A percentile compares a stretch with the other conserved stretches of the same genome.
These are phyloP conservation scores for Fusarium sororula DNA, from an alignment of 2,329 filamentous ascomycete genomes.

Conservation along the genomic window DNA sequence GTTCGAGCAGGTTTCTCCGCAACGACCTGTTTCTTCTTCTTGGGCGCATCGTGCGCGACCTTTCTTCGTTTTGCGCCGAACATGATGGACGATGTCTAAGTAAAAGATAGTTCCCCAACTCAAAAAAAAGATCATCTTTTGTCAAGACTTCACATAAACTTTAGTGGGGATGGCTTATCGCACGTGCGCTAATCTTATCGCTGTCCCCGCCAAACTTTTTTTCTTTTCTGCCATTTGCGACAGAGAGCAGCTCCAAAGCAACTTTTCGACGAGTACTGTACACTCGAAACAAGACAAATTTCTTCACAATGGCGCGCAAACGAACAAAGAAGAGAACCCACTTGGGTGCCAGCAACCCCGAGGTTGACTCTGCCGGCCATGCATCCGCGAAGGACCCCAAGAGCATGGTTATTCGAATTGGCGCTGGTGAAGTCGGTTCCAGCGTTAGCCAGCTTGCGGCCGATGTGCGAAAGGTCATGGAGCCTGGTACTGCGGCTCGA, in stretches of 20 bases:
- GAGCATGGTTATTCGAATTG: slow-evolving; percentile 98
- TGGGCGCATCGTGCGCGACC: slow-evolving; percentile 45
- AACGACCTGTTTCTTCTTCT: slow-evolving; percentile 27
- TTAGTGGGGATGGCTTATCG: slow-evolving; percentile 47
- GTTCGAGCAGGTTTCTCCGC: slow-evolving; percentile 18
- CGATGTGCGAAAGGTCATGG: slow-evolving; percentile 94
- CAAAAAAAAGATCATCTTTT: slow-evolving; percentile 7
- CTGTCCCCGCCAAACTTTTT: slow-evolving; percentile 45
- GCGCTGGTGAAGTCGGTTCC: slow-evolving; percentile 90
- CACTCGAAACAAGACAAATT: slow-evolving; percentile 1
- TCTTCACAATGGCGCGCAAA: slow-evolving; percentile 75
- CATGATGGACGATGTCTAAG: slow-evolving; percentile 44
- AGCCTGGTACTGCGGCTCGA: slow-evolving; percentile 89
- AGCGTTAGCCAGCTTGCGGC: slow-evolving; percentile 91
- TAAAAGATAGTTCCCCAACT: not conserved
- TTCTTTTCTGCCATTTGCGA: slow-evolving; percentile 45
- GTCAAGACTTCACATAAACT: slow-evolving; percentile 38
- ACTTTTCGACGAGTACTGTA: slow-evolving; percentile 8
- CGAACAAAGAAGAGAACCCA: slow-evolving; percentile 92
- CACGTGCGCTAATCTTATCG: slow-evolving; percentile 49
- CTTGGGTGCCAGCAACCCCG: slow-evolving; percentile 70
- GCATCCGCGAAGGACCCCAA: slow-evolving; percentile 79
- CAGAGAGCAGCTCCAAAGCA: slow-evolving; percentile 7
- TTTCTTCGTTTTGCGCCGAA: slow-evolving; percentile 54
- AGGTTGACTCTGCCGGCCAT: slow-evolving; percentile 65